phyloP scores from a whole-genome alignment of 768 basidiomycete species.

The Lactifluus echinatus region DNA sequence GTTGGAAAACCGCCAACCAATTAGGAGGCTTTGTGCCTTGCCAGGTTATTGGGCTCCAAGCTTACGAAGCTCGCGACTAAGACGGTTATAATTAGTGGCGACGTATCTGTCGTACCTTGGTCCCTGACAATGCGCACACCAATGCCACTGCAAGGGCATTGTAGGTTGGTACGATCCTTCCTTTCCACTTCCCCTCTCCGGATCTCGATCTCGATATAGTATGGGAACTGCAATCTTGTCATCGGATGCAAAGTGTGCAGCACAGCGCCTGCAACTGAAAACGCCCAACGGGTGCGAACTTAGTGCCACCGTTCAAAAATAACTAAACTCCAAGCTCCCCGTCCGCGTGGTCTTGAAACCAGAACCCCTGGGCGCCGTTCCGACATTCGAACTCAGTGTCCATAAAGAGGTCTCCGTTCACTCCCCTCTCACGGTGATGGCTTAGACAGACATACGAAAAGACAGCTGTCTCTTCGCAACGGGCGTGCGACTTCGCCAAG shows the following conservation, averaged over 20 bases:
- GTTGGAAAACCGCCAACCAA: no score
- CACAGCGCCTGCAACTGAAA: no score
- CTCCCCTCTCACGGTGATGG: neutral
- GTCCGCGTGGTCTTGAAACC: neutral
- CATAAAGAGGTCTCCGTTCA: neutral
- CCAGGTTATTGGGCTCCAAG: neutral
- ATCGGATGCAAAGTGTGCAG: neutral
- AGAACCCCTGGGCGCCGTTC: constrained; percentile 1
- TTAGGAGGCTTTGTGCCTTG: neutral
- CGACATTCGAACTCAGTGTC: neutral
- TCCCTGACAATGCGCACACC: no score
- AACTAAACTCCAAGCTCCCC: no score
- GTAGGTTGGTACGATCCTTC: neutral
- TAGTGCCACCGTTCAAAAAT: no score
- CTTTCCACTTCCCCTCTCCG: no score
- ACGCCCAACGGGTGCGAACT: no score
- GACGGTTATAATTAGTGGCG: no score
- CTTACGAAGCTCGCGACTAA: neutral
- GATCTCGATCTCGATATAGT: no score
- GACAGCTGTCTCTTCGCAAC: neutral
- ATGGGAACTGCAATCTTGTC: neutral
- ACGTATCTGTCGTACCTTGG: neutral
- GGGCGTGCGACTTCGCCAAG: neutral
- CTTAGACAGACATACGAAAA: neutral
- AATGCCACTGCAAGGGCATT: no score